These are phyloP conservation scores for Obba rivulosa DNA, from an alignment of 768 basidiomycete genomes.

Conservation along the genomic window DNA sequence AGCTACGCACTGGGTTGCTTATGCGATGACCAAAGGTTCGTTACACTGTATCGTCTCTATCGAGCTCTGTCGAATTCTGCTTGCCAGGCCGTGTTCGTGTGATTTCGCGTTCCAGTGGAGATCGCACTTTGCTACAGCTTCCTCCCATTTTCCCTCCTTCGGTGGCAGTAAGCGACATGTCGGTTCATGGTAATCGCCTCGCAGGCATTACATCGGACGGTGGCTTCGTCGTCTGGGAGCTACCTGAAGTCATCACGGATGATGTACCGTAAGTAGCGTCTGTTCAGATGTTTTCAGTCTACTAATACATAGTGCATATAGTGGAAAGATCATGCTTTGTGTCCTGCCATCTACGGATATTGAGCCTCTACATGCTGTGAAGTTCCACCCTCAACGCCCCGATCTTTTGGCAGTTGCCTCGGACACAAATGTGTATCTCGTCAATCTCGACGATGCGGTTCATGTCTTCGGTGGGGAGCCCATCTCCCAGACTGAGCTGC, in stretches of 20 bases:
- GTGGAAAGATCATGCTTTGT: constrained; percentile 65
- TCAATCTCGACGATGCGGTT: constrained; percentile 64
- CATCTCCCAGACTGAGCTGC: constrained; percentile 62
- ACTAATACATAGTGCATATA: constrained; percentile 22
- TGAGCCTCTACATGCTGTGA: constrained; percentile 72
- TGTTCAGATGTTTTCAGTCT: neutral
- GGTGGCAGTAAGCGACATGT: constrained; percentile 79
- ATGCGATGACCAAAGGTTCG: constrained; percentile 82
- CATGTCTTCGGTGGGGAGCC: constrained; percentile 59
- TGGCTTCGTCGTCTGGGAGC: constrained; percentile 85
- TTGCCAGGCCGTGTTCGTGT: constrained; percentile 72
- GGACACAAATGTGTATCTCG: constrained; percentile 66
- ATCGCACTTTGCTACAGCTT: constrained; percentile 79
- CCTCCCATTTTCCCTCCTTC: constrained; percentile 51
- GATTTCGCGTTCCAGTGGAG: constrained; percentile 83
- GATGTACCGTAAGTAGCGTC: constrained; percentile 68
- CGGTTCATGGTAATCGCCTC: constrained; percentile 74
- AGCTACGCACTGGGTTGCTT: constrained; percentile 89
- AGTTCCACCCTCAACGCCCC: constrained; percentile 83
- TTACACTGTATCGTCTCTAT: neutral
- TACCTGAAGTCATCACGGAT: constrained; percentile 78
- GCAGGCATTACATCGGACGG: constrained; percentile 87
- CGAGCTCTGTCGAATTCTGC: neutral
- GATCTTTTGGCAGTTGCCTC: constrained; percentile 83
- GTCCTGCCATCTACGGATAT: constrained; percentile 54